These are phyloP conservation scores for Paracorniculantispora psalliotae DNA, from an alignment of 2,329 filamentous ascomycete species.

Conservation along the genomic window DNA sequence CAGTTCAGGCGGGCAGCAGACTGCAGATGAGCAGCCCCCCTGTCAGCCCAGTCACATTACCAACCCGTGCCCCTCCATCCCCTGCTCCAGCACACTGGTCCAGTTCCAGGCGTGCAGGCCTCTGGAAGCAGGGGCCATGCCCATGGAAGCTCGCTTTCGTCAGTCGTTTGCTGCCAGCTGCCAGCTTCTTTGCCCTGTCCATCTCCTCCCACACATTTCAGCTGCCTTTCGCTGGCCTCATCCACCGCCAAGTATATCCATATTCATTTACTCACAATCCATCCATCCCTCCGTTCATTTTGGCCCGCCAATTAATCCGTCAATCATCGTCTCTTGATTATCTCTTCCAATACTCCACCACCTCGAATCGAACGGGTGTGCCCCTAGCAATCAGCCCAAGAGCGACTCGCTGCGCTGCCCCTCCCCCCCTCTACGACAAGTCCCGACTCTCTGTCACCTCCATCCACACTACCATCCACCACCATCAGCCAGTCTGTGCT, in stretches of 20 bases:
- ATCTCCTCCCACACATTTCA: neutral
- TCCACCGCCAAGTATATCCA: neutral
- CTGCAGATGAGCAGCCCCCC: neutral
- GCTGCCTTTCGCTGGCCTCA: neutral
- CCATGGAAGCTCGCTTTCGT: too few relatives aligned
- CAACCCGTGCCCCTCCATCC: neutral
- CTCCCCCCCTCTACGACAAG: neutral
- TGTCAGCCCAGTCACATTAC: slow-evolving; percentile 11
- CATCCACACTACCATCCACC: neutral
- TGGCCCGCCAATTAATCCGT: slow-evolving; percentile 4
- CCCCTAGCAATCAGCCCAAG: neutral
- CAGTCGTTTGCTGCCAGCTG: neutral
- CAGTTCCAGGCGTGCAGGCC: neutral
- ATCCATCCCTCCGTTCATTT: neutral
- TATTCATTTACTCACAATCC: neutral
- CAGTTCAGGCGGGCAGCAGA: neutral
- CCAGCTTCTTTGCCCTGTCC: too few relatives aligned
- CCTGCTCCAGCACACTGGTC: neutral
- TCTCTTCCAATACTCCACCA: neutral
- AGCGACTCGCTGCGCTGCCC: neutral
- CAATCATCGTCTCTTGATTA: slow-evolving; percentile 8
- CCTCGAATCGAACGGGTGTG: neutral
- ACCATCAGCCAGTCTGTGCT: neutral
- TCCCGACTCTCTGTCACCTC: neutral
- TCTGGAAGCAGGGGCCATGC: too few relatives aligned